phyloP scores from a whole-genome alignment of 1,284 basidiomycete genomes.

The Singerocomus rubriflavus region DNA sequence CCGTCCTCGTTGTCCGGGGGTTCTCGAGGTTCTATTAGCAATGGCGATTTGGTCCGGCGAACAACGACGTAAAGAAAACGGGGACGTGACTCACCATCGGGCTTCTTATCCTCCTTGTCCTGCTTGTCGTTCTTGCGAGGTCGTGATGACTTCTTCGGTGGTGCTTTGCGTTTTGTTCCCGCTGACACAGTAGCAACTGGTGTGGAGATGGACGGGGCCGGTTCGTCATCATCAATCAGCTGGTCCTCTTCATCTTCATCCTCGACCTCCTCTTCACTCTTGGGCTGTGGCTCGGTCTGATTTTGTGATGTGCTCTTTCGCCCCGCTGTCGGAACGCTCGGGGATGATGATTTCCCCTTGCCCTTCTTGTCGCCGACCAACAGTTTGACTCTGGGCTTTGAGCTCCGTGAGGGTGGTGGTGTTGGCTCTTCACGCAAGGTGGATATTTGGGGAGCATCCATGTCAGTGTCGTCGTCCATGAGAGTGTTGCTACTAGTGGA shows the following conservation, averaged over 20 bases:
- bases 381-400: conserved; percentile 51
- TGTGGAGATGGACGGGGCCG: conserved; percentile 28
- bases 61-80: conserved; percentile 19
- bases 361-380: conserved; percentile 47
- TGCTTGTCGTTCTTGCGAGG: conserved; percentile 44
- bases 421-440: conserved; percentile 67
- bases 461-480: conserved; percentile 57
- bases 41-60: conserved; percentile 9
- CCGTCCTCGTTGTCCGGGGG: conserved; percentile 27
- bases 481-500: not conserved
- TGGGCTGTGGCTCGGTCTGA: conserved; percentile 21
- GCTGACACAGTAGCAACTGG: conserved; percentile 28
- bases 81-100: conserved; percentile 24
- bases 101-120: conserved; percentile 36
- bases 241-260: conserved; percentile 75
- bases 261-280: conserved; percentile 43
- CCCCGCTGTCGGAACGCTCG: conserved; percentile 25
- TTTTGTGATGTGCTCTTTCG: conserved; percentile 25
- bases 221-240: conserved; percentile 65
- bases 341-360: conserved; percentile 30
- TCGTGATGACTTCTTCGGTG: conserved; percentile 46
- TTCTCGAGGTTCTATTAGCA: conserved; percentile 33
- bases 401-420: conserved; percentile 52
- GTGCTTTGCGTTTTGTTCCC: conserved; percentile 44
- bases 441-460: conserved; percentile 78